Evolutionary conservation across 345 rosid genomes (phyloP), one percentile per base, ranked within the genome.

Genomic region (Excoecaria cochinchinensis): DNA sequence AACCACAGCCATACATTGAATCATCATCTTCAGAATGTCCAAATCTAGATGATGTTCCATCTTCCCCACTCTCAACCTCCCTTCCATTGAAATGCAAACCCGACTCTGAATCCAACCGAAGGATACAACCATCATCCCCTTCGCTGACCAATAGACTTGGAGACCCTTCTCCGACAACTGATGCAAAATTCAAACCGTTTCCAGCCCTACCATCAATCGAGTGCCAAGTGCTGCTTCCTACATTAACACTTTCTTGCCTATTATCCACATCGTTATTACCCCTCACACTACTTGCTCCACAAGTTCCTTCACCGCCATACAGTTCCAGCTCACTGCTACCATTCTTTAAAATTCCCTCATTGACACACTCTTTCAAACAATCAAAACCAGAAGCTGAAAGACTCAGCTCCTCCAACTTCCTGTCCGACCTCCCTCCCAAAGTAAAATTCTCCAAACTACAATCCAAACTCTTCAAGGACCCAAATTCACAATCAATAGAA

Each of bases 401-500:
- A 79, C 79, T 69, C 24, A 13, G 77, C 73, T 69, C 74, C 61
- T 82, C 81, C 70, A 64, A 40, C 47, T 39, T 47, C 55, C 79
- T 66, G 42, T 75, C 82, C 22, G 22, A 17, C 74, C 58, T 84
- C 73, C 88, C 86, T 67, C 84, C 97, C 85, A 91, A 81, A 77
- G 80, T 89, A 74, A 92, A 92, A 84, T 77, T 84, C 71, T 92
- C 92, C 46, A 90, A 86, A 47, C 82, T 78, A 21, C 71, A 89
- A 74, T 91, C 92, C 67, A 79, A 72, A 51, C 91, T 86, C 38
- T 73, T 85, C 39, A 81, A 77, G 21, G 89, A 87, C 66, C 92
- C 97, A 24, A 92, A 87, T 44, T 89, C 96, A 67, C 88, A 84
- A 59, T 87, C 97, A 65, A 87, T 53, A 62, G 83, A 79, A 73